Conservation (phyloP, 331 rosid genomes). For the Quercus lobata region DNA sequence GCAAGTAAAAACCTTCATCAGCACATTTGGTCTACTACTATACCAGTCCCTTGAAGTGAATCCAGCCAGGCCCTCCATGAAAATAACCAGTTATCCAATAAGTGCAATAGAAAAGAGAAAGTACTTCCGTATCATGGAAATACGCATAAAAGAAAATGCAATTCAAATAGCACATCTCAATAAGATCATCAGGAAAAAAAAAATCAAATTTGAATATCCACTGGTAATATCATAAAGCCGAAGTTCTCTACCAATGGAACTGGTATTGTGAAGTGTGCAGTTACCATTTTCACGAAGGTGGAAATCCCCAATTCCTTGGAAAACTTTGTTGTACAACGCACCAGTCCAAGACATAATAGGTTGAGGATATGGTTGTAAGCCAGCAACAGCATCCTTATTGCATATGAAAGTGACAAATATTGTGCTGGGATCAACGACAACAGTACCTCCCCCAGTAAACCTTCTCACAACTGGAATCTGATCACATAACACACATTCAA, state of each 20-base stretch:
- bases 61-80: too few species aligned
- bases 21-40: too few species aligned
- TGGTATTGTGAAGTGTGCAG: constrained; percentile 1
- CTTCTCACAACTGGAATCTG: constrained; percentile 77
- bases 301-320: constrained; percentile 68
- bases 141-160: not conserved
- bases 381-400: constrained; percentile 70
- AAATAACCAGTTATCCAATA: not conserved
- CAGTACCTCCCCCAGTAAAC: constrained; percentile 96
- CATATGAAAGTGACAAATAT: constrained; percentile 86
- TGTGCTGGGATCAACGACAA: constrained; percentile 66
- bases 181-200: not conserved
- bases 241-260: not conserved
- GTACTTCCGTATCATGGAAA: not conserved
- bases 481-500: constrained; percentile 62
- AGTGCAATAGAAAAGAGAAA: not conserved
- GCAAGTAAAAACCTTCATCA: too few species aligned
- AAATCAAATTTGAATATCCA: not conserved
- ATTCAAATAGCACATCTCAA: not conserved
- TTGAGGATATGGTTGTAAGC: constrained; percentile 80
- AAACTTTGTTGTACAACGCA: constrained; percentile 59
- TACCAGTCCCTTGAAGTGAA: too few species aligned
- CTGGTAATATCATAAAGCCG: not conserved
- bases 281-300: constrained; percentile 88
- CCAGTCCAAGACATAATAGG: constrained; percentile 95